Evolutionary conservation across 225 moss, liverwort and hornwort genomes (phyloP).

Genomic region (Marchantia polymorpha): DNA sequence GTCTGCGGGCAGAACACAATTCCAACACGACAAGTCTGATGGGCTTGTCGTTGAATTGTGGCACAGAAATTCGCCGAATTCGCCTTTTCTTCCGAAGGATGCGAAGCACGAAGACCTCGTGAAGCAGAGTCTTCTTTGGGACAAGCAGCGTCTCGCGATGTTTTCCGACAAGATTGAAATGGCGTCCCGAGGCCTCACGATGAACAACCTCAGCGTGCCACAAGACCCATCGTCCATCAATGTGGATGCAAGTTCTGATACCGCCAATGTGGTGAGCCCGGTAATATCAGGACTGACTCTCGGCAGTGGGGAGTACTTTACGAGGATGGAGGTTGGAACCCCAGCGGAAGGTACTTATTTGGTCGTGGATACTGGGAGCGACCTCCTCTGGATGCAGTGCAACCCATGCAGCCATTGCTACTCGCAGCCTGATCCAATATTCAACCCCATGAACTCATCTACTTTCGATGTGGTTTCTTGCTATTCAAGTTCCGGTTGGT

Average conservation of each 20-base stretch:
- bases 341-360: slow-evolving; percentile 12
- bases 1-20: no score
- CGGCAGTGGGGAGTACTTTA: slow-evolving; percentile 37
- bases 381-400: slow-evolving; percentile 37
- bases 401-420: slow-evolving; percentile 24
- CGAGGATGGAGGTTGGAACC: slow-evolving; percentile 19
- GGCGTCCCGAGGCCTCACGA: slow-evolving; percentile 3
- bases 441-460: slow-evolving; percentile 20
- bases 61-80: slow-evolving; percentile 24
- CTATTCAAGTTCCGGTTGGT: slow-evolving; percentile 5
- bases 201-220: slow-evolving; percentile 20
- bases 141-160: slow-evolving; percentile 18
- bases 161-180: slow-evolving; percentile 18
- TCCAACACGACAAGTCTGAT: not conserved
- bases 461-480: slow-evolving; percentile 20
- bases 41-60: slow-evolving; percentile 16
- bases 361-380: slow-evolving; percentile 31
- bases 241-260: not conserved
- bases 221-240: not conserved
- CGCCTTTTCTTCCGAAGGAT: slow-evolving; percentile 20
- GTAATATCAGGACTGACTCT: slow-evolving; percentile 25
- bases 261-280: slow-evolving; percentile 16
- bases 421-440: slow-evolving; percentile 16
- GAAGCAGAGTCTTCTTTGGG: slow-evolving; percentile 18
- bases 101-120: slow-evolving; percentile 13